A percentile compares a stretch with the other conserved stretches of the same genome.
Evolutionary conservation across 768 basidiomycete species (phyloP).

Genomic region (Suillus variegatus): DNA sequence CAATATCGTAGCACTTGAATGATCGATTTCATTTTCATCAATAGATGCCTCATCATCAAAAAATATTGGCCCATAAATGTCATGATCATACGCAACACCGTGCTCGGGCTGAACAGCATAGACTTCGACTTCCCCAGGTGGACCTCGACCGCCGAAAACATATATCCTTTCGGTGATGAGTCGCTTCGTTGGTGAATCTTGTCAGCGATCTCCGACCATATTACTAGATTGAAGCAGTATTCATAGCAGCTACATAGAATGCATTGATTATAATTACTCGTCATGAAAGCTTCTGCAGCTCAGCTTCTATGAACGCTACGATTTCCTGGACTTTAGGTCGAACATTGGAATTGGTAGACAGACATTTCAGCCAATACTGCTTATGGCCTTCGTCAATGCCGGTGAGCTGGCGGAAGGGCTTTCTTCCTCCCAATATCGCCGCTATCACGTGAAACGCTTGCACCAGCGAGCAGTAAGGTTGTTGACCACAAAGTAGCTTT

Average conservation of each 20-base stretch:
- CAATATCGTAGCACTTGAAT: too few relatives aligned
- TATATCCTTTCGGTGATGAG: background rate
- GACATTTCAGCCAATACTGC: background rate
- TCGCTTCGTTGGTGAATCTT: background rate
- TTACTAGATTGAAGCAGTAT: background rate
- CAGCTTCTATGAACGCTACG: background rate
- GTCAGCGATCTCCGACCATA: background rate
- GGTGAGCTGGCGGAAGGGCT: background rate
- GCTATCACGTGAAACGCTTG: background rate
- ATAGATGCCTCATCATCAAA: background rate
- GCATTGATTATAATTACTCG: background rate
- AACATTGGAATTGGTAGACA: background rate
- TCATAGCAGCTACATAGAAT: background rate
- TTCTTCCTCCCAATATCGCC: background rate
- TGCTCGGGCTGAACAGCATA: background rate
- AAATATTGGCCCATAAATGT: background rate
- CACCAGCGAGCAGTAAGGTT: background rate
- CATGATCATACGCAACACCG: background rate
- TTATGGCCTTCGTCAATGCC: background rate
- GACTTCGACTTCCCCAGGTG: too few relatives aligned
- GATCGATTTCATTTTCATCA: background rate
- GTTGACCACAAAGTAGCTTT: background rate
- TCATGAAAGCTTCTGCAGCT: background rate
- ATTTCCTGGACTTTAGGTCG: conserved; percentile 2
- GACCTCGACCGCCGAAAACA: background rate